Conservation (phyloP, 148 eudicot genomes). For the Rhododendron kiyosumense region DNA sequence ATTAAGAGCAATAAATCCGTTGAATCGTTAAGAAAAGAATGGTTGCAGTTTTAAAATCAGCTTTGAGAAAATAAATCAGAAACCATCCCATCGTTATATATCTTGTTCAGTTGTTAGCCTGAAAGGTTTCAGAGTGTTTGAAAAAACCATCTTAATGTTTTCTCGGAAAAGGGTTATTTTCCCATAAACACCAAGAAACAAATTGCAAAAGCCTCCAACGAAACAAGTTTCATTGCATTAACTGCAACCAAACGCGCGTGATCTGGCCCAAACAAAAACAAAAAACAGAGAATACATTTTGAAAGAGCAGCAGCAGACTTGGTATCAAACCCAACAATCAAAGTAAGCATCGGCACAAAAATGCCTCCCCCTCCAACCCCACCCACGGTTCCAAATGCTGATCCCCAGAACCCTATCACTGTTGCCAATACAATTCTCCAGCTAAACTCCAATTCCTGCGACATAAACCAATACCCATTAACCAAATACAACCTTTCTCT, state of each 20-base stretch:
- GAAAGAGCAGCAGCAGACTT: constrained; percentile 99
- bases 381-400: constrained; percentile 94
- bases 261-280: not conserved
- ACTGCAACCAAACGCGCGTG: not conserved
- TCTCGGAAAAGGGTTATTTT: not conserved
- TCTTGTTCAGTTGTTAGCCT: not conserved
- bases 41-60: not conserved
- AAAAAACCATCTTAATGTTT: not conserved
- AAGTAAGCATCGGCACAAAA: constrained; percentile 89
- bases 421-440: constrained; percentile 83
- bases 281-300: constrained; percentile 44
- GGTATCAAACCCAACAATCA: constrained; percentile 88
- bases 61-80: not conserved
- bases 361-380: constrained; percentile 99
- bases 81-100: not conserved
- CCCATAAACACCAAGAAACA: not conserved
- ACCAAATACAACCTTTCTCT: not conserved
- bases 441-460: constrained; percentile 60
- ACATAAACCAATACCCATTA: not conserved
- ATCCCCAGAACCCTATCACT: constrained; percentile 78
- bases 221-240: no score
- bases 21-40: not conserved
- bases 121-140: not conserved
- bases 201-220: not conserved
- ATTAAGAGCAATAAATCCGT: not conserved